phyloP scores from a whole-genome alignment of 78 protist genomes.

The Dictyostelium brefeldianum region DNA sequence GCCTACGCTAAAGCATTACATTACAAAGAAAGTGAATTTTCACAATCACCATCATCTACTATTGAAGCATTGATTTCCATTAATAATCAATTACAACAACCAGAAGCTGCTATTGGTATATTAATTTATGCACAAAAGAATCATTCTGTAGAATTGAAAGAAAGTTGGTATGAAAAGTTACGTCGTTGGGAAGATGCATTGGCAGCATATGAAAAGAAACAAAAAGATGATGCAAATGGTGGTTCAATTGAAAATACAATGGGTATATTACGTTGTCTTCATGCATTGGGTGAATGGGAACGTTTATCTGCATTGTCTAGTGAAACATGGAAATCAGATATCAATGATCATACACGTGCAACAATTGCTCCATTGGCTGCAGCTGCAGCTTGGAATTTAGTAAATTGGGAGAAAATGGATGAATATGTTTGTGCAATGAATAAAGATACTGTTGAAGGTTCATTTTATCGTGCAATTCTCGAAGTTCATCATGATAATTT shows the following conservation, averaged over 20 bases:
- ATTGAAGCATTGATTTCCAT: constrained; percentile 95
- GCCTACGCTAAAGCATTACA: constrained; percentile 99
- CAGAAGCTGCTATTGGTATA: constrained; percentile 97
- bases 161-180: constrained; percentile 97
- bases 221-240: constrained; percentile 69
- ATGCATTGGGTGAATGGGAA: constrained; percentile 97
- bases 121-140: constrained; percentile 86
- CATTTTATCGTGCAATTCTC: constrained; percentile 87
- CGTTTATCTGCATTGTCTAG: constrained; percentile 64
- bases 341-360: constrained; percentile 14
- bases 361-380: constrained; percentile 94
- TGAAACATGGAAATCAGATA: constrained; percentile 77
- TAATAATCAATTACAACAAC: constrained; percentile 95
- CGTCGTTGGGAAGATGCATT: constrained; percentile 97
- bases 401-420: constrained; percentile 85
- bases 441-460: constrained; percentile 74
- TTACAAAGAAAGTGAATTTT: constrained; percentile 93
- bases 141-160: constrained; percentile 85
- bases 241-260: constrained; percentile 40
- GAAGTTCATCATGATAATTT: constrained; percentile 80
- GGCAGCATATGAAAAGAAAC: constrained; percentile 89
- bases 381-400: constrained; percentile 93
- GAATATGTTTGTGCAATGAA: constrained; percentile 85
- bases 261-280: constrained; percentile 96
- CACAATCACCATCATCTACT: constrained; percentile 30